Base-by-base conservation (phyloP, 116 monocot genomes). In the Cymodocea nodosa region DNA sequence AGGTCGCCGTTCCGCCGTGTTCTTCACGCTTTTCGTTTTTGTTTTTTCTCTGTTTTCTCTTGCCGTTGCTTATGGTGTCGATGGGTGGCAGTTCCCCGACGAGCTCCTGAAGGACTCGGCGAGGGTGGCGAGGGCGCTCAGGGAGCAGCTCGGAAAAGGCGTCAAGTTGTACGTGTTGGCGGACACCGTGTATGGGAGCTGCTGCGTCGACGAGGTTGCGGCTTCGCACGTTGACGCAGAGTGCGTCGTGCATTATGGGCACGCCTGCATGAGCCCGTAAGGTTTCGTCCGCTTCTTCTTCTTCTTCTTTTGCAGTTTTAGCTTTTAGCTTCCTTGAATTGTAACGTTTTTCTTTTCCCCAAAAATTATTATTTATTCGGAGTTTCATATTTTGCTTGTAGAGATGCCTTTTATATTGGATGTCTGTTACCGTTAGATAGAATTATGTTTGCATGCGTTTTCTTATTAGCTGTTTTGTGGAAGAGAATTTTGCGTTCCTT, bases 241-340 rank as follows among this genome's bases (percentile, higher is more conserved):
- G 14, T 97, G 91, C 51, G 84, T 91, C 30, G 80, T 97, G 34
- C 97, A 97, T 64, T 97, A 88, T 44, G 97, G 97, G n/a, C 97
- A 88, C 55, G 88, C 97, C 40, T 97, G 97, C 66, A 88, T 88
- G 85, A 97, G 91, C 82, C 84, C 83, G 97, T 97, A 54, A 79
- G 89, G 20, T 64, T 61, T 61, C 36, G 61, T 36, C 4, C 14
- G 60, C 2, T 60, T 4, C 16, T 2, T 16, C 14, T 5, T 37
- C 8, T 20, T 52, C 9, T 4, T 15, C 7, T 23, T 22, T 6
- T 23, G 24, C 11, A 1, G 14, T 57, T 24, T 57, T 13, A 22
- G 23, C 23, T 57, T 25, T 57, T 19, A 4, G 0, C 13, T 14
- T 24, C 23, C 15, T 57, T 19, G 57, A 57, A 24, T 57, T 57